Conservation (phyloP, 179 eudicot genomes). For the Corrigiola litoralis region DNA sequence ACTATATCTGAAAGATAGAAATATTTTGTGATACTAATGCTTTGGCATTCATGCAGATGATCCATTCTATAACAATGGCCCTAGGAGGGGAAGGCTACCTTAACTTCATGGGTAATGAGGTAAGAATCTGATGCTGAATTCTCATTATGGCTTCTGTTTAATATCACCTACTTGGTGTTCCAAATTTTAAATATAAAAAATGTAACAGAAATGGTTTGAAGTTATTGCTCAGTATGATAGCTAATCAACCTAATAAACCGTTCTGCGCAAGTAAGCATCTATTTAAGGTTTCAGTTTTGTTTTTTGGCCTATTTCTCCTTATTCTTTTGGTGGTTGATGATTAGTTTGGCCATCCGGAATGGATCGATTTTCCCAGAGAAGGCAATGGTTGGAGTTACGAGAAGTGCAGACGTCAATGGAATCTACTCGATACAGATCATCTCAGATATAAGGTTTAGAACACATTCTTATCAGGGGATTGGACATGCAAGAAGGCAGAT, state of each 20-base stretch:
- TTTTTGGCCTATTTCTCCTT: neutral
- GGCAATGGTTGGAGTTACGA: conserved; percentile 94
- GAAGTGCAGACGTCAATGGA: conserved; percentile 98
- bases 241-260: neutral
- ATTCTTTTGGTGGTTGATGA: conserved; percentile 16
- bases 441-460: conserved; percentile 84
- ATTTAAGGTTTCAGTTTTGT: neutral
- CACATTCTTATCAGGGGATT: neutral
- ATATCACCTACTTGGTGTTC: neutral
- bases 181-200: neutral
- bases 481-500: neutral
- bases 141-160: neutral
- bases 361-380: conserved; percentile 99
- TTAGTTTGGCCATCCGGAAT: conserved; percentile 99
- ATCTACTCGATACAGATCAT: conserved; percentile 85
- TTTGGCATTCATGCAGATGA: conserved; percentile 57
- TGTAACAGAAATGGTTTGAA: neutral
- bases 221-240: neutral
- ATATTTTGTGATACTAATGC: neutral
- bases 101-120: conserved; percentile 99
- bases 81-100: conserved; percentile 99
- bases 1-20: neutral
- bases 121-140: conserved; percentile 18
- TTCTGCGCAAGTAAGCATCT: neutral
- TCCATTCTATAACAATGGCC: conserved; percentile 94